Percentiles rank a stretch among this genome's conserved stretches.
Evolutionary conservation across 257 asterid genomes (phyloP).

Genomic region (Voacanga thouarsii): DNA sequence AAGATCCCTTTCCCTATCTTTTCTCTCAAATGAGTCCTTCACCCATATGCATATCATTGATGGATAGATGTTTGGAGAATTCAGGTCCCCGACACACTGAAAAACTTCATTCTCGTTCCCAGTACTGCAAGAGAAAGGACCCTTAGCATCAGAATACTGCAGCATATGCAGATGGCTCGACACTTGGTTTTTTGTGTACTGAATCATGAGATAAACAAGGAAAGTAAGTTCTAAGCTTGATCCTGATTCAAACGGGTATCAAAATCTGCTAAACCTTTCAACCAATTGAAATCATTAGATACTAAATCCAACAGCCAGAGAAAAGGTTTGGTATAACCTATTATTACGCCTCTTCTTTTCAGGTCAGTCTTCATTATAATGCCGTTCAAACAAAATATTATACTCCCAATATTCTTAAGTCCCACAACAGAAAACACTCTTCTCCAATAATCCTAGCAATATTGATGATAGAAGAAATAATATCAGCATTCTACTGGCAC

Average conservation of each 20-base stretch:
- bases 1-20: constrained; percentile 67
- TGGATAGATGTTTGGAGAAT: constrained; percentile 67
- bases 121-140: constrained; percentile 44
- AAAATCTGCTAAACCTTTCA: background rate
- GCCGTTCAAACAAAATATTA: too few relatives aligned
- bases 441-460: too few relatives aligned
- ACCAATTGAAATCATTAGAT: background rate
- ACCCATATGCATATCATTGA: constrained; percentile 82
- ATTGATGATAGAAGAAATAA: too few relatives aligned
- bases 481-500: too few relatives aligned
- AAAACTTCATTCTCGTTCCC: constrained; percentile 76
- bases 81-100: constrained; percentile 67
- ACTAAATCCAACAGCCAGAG: background rate
- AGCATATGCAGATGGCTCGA: background rate
- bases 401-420: too few relatives aligned
- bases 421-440: too few relatives aligned
- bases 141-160: background rate
- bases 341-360: background rate
- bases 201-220: background rate
- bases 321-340: background rate
- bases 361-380: too few relatives aligned
- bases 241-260: background rate
- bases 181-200: background rate
- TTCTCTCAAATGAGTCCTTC: constrained; percentile 82
- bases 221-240: background rate